Base-by-base conservation (phyloP, 495 filamentous ascomycete genomes). In the Hypoxylon subgilvum region DNA sequence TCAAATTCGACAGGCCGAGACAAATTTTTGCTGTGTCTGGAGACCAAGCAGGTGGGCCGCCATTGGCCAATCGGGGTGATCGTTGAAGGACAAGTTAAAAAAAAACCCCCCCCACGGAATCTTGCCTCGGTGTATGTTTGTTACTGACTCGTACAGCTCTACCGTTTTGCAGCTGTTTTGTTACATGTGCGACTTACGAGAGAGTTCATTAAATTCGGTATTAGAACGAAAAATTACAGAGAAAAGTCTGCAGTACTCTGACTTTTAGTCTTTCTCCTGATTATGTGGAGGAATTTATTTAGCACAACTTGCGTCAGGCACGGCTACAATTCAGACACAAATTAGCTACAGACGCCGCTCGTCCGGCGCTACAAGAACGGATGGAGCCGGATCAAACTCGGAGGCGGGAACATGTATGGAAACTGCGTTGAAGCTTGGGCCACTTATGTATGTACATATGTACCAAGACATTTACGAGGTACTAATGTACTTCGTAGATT, bases 11-110 rank as follows among this genome's bases (percentile, higher is more conserved):
- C 52, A 61, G 56, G 56, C 51, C 46, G 46, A 60, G 57, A 65
- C 56, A 65, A 65, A 65, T 54, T 65, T 65, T 65, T 65, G 51
- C 57, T 51, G 25, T 36, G 62, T 65, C 62, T 65, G 39, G 39
- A 65, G 62, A 65, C 62, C 62, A 61, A 35, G 9, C 38, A 7
- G 57, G 62, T 65, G 62, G 62, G 47, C 28, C 62, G 14, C 25
- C 54, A 65, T 65, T 65, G 62, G 41, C 62, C 62, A 65, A 65
- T 65, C 51, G 57, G 62, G 45, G 41, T 13, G 21, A 39, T 28
- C 34, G 45, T 17, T 42, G 27, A 22, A n/a, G 19, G 21, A 61
- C 62, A 51, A 46, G 45, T 54, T 25, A 27, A 40, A 45, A 23
- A 46, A 31, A 25, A 42, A 25, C 60, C 60, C n/a, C n/a, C n/a